These are phyloP conservation scores for Marsdenia floribunda DNA, from an alignment of 257 asterid genomes.

Conservation along the genomic window DNA sequence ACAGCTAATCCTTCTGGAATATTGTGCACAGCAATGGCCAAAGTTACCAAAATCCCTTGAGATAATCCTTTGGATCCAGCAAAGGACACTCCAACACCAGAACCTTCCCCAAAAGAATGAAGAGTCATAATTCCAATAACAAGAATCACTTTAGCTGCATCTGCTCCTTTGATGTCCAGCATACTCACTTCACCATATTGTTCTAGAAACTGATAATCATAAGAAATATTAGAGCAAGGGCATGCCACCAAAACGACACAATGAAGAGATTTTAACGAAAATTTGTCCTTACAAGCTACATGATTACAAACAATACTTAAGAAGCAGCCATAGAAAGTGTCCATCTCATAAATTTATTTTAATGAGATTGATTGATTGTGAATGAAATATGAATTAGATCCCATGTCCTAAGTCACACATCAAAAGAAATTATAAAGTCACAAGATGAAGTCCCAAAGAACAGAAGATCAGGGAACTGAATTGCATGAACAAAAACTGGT, in stretches of 20 bases:
- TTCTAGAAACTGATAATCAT: slow-evolving; percentile 62
- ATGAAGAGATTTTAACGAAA: not conserved
- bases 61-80: slow-evolving; percentile 97
- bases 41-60: slow-evolving; percentile 86
- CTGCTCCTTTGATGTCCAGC: slow-evolving; percentile 99
- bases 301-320: not conserved
- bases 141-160: slow-evolving; percentile 87
- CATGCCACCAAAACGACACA: not conserved
- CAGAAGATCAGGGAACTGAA: not conserved
- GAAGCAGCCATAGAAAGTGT: not conserved
- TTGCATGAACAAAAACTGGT: not conserved
- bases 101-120: slow-evolving; percentile 98
- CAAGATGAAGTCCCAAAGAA: not conserved
- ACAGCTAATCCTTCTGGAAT: slow-evolving; percentile 99
- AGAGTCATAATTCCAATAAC: slow-evolving; percentile 98
- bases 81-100: slow-evolving; percentile 98
- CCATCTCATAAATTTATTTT: not conserved
- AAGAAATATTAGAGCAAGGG: slow-evolving; percentile 4
- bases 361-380: not conserved
- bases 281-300: not conserved
- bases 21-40: slow-evolving; percentile 98
- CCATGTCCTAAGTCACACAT: not conserved
- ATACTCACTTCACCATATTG: slow-evolving; percentile 96
- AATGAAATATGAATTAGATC: not conserved
- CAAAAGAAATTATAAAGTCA: not conserved